Base-by-base conservation (phyloP, 495 filamentous ascomycete genomes). In the Annulohypoxylon maeteangense region DNA sequence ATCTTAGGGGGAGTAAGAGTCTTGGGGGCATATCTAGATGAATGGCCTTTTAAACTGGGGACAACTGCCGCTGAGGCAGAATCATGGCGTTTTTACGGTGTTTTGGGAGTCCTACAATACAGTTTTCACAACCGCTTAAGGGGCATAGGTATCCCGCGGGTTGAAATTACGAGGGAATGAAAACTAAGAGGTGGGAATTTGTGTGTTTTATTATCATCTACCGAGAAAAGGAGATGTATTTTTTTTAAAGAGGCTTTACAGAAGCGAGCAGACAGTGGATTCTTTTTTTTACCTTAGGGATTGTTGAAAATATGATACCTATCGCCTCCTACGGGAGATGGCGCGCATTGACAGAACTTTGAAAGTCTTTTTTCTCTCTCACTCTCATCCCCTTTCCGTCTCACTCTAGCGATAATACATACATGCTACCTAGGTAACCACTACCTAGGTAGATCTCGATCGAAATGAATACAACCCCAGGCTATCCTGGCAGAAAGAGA, bases 291-390 rank as follows among this genome's bases (percentile, higher is more conserved):
- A 55, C 42, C 34, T 42, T 42, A 25, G 4, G 10, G 5, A 6
- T 23, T 36, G 55, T 55, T 36, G 8, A 22, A 59, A 47, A 47
- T 32, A 16, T 67, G 68, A 71, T 71, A 71, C 68, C 68, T 71
- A 68, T 23, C 56, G 48, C 58, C 42, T 61, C 68, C 58, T 20
- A 18, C 47, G 58, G 57, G 58, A 68, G 65, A 57, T 23, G 60
- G 45, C 45, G 64, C 64, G 64, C 55, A 61, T 62, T 55, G 20
- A 48, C 25, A 53, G 20, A 61, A 54, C 40, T 18, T 36, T 44
- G 40, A 29, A n/a, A n/a, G n/a, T n/a, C n/a, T 40, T 12, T 32
- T 36, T 55, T 47, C 22, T 40, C 4, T 20, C 40, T 20, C n/a
- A n/a, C n/a, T 12, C 8, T n/a, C 38, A 1, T 16, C 11, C 8